These are phyloP conservation scores for Ilyonectria sp. DNA, from an alignment of 2,329 filamentous ascomycete species.

Conservation along the genomic window DNA sequence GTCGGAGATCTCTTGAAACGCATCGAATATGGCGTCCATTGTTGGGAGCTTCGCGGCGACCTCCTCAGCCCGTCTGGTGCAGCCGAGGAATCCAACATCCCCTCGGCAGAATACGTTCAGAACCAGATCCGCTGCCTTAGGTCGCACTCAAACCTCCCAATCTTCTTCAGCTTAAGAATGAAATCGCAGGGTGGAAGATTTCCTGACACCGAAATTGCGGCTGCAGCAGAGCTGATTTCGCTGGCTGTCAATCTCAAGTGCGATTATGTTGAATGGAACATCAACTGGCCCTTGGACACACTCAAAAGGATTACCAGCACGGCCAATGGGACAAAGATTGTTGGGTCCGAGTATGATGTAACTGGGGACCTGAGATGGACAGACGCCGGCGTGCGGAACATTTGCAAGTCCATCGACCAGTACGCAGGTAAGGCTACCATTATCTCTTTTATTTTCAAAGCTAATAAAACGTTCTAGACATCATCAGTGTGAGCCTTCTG, in stretches of 20 bases:
- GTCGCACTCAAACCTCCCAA: conserved; percentile 12
- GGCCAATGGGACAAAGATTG: conserved; percentile 4
- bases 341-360: neutral
- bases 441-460: too few relatives aligned
- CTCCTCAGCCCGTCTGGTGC: neutral
- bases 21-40: conserved; percentile 1
- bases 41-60: conserved; percentile 19
- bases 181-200: conserved; percentile 20
- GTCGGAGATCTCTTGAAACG: neutral
- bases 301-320: conserved; percentile 3
- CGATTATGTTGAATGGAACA: conserved; percentile 15
- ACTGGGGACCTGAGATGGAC: neutral
- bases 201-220: neutral
- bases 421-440: conserved; percentile 5
- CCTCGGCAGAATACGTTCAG: conserved; percentile 4
- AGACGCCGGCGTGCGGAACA: neutral
- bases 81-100: neutral
- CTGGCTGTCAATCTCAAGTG: conserved; percentile 10
- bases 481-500: conserved; percentile 4
- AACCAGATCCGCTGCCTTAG: conserved; percentile 11
- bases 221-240: conserved; percentile 8
- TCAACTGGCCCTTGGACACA: neutral
- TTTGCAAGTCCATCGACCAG: conserved; percentile 1
- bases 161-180: conserved; percentile 9
- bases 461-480: neutral